phyloP scores from a whole-genome alignment of 2,329 filamentous ascomycete species.

The Diplodia sapinea region DNA sequence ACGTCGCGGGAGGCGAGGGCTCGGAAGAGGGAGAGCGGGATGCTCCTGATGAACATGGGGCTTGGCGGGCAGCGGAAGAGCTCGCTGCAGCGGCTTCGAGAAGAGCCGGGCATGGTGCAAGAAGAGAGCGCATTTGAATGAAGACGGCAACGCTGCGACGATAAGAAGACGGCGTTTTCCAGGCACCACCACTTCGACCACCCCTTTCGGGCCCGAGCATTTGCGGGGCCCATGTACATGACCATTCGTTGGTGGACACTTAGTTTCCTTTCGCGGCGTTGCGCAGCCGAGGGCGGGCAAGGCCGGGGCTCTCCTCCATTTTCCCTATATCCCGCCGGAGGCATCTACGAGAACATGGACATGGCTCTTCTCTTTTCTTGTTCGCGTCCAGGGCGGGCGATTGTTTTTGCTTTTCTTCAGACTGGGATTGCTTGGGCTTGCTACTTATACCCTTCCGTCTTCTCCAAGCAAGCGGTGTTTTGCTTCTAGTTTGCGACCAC shows the following conservation, averaged over 20 bases:
- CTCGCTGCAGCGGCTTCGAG: slow-evolving; percentile 42
- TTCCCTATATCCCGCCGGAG: not conserved
- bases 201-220: not conserved
- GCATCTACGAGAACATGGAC: slow-evolving; percentile 26
- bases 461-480: slow-evolving; percentile 28
- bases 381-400: not conserved
- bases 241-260: not conserved
- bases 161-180: not conserved
- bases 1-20: slow-evolving; percentile 42
- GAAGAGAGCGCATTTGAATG: slow-evolving; percentile 34
- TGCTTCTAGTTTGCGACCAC: not conserved
- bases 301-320: not conserved
- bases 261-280: not conserved
- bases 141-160: slow-evolving; percentile 1
- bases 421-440: slow-evolving; percentile 24
- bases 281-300: not conserved
- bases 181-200: not conserved
- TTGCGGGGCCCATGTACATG: slow-evolving; percentile 14
- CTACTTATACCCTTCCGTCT: slow-evolving; percentile 30
- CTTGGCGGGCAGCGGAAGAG: slow-evolving; percentile 45
- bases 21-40: slow-evolving; percentile 46
- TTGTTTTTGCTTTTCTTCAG: slow-evolving; percentile 9
- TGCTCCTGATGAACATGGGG: slow-evolving; percentile 48
- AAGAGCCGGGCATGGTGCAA: slow-evolving; percentile 39
- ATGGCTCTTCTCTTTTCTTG: slow-evolving; percentile 7